phyloP scores from a whole-genome alignment of 805 yeast genomes.

The Metschnikowia noctiluminum region DNA sequence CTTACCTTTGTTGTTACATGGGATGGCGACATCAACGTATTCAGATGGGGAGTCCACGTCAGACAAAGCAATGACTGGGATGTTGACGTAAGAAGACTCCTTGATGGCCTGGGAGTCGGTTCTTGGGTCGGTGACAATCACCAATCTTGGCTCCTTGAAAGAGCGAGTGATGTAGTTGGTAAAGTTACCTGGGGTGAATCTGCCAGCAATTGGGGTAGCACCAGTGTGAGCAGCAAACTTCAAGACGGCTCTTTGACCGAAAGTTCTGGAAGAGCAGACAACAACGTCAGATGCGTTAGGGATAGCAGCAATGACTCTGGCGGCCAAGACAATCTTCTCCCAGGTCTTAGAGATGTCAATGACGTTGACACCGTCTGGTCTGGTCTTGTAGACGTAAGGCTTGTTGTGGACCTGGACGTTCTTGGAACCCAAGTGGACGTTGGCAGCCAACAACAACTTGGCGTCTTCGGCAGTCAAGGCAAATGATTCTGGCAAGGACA shows the following conservation, averaged over 20 bases:
- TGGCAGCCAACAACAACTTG: slow-evolving; percentile 98
- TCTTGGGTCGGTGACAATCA: slow-evolving; percentile 99
- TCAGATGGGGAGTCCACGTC: slow-evolving; percentile 98
- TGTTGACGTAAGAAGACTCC: slow-evolving; percentile 99
- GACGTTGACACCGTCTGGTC: slow-evolving; percentile 99
- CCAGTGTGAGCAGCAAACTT: slow-evolving; percentile 99
- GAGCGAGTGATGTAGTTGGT: slow-evolving; percentile 99
- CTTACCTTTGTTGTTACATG: slow-evolving; percentile 99
- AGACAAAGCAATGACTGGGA: slow-evolving; percentile 98
- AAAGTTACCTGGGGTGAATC: slow-evolving; percentile 99
- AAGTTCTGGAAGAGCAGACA: slow-evolving; percentile 98
- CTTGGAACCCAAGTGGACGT: slow-evolving; percentile 99
- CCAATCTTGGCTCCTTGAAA: slow-evolving; percentile 99
- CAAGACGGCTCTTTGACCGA: slow-evolving; percentile 99
- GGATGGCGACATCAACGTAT: slow-evolving; percentile 99
- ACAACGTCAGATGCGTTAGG: slow-evolving; percentile 98
- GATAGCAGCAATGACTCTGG: slow-evolving; percentile 98
- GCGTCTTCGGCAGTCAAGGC: slow-evolving; percentile 97
- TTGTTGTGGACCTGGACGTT: slow-evolving; percentile 99
- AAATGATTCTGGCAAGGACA: slow-evolving; percentile 86
- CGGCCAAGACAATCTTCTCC: slow-evolving; percentile 99
- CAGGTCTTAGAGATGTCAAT: slow-evolving; percentile 99
- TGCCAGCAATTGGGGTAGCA: slow-evolving; percentile 99
- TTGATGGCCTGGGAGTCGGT: slow-evolving; percentile 99
- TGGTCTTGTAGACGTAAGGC: slow-evolving; percentile 95